These are phyloP conservation scores for Citrus sp. DNA, from an alignment of 345 rosid species.

Conservation along the genomic window DNA sequence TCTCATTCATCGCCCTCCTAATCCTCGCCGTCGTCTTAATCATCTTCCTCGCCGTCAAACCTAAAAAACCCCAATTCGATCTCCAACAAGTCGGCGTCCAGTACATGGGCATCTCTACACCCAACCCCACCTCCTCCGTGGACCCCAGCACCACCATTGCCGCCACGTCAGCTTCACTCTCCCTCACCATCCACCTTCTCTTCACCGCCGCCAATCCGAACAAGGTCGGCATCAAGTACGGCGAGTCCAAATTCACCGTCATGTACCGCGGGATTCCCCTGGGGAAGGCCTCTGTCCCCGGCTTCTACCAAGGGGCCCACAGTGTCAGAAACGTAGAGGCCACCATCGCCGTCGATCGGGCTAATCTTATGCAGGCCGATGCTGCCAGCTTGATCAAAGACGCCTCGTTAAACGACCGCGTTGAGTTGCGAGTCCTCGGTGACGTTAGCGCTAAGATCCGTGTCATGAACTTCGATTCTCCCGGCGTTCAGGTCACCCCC, in stretches of 20 bases:
- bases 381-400: slow-evolving; percentile 75
- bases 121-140: slow-evolving; percentile 26
- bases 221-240: slow-evolving; percentile 95
- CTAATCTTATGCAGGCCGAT: slow-evolving; percentile 74
- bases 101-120: slow-evolving; percentile 75
- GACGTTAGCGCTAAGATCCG: slow-evolving; percentile 97
- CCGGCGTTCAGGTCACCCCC: slow-evolving; percentile 73
- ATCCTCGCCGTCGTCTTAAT: slow-evolving; percentile 68
- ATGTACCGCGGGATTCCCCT: slow-evolving; percentile 92
- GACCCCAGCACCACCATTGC: slow-evolving; percentile 39
- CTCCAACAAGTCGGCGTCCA: slow-evolving; percentile 93
- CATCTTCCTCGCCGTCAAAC: slow-evolving; percentile 85
- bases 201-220: slow-evolving; percentile 60
- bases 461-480: slow-evolving; percentile 83
- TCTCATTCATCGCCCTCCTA: slow-evolving; percentile 77
- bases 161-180: slow-evolving; percentile 47
- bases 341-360: slow-evolving; percentile 74
- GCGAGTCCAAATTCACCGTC: slow-evolving; percentile 90
- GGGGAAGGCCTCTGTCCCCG: slow-evolving; percentile 86
- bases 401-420: slow-evolving; percentile 82
- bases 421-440: slow-evolving; percentile 77
- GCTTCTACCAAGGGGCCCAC: slow-evolving; percentile 88
- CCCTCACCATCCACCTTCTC: slow-evolving; percentile 68
- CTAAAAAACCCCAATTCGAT: slow-evolving; percentile 97
- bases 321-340: slow-evolving; percentile 74